Base-by-base conservation (phyloP, 768 basidiomycete genomes). In the Sarcomyxa edulis region DNA sequence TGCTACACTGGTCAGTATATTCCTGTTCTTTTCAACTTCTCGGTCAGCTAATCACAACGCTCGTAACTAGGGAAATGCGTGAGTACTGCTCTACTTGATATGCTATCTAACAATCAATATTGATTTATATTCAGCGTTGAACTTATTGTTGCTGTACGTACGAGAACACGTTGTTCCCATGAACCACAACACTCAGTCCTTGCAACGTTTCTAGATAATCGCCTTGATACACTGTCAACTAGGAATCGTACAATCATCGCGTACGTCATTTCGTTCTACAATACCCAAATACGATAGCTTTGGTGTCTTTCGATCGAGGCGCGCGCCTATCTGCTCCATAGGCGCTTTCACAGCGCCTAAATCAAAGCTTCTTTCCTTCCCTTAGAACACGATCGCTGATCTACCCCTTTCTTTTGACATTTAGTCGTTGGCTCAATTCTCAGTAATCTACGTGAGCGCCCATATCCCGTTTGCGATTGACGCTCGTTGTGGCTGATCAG, bases 341-440 rank as follows among this genome's bases (percentile, higher is more conserved):
- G 30, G 15, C 27, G 38, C 19, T 38, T n/a, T 9, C 11, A 16
- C 27, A 38, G 23, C 3, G 7, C 7, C 9, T 7, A 7, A n/a
- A n/a, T n/a, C 7, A 7, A 18, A 7, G 35, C 35, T 37, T 37
- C 35, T 25, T 7, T 26, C 24, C 24, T 37, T 26, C 24, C n/a
- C 12, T 21, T 14, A 9, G 19, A 35, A 35, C 11, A 22, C 22
- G 35, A 5, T 37, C n/a, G 19, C 31, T 18, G n/a, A 12, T 32
- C 27, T 14, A 14, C 20, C 19, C 18, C 6, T 35, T 45, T 47
- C 49, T 37, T 35, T 40, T 37, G 35, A 35, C 45, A 46, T 16
- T 7, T 44, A 90, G 87, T 93, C 53, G 68, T 93, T 40, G 90
- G 90, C n/a, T 85, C 84, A 4, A 81, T 94, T 55, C 69, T 93